These are phyloP conservation scores for Rhynchospora tenuis DNA, from an alignment of 176 grass and related monocot genomes.

Conservation along the genomic window DNA sequence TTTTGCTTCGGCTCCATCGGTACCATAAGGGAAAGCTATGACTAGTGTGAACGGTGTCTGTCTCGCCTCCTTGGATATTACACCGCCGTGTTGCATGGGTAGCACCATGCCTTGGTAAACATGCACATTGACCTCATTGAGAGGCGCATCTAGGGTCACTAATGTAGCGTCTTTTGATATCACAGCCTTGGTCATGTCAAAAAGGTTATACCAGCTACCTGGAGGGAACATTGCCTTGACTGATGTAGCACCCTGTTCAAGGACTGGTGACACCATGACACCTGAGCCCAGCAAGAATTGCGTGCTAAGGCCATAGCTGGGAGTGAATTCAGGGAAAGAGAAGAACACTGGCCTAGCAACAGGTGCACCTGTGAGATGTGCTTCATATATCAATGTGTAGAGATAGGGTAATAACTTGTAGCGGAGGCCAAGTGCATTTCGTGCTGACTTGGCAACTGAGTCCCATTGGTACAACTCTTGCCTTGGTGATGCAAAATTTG, in stretches of 20 bases:
- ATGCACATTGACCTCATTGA: constrained; percentile 83
- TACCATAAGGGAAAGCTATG: constrained; percentile 53
- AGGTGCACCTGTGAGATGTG: constrained; percentile 63
- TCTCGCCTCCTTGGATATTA: constrained; percentile 50
- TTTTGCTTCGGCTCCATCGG: constrained; percentile 38
- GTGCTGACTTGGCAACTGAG: constrained; percentile 63
- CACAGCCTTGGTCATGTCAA: constrained; percentile 61
- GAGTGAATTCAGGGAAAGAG: constrained; percentile 68
- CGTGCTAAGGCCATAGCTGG: constrained; percentile 66
- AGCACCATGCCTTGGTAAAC: constrained; percentile 66
- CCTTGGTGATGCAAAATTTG: constrained; percentile 70
- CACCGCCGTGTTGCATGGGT: constrained; percentile 76
- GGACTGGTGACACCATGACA: constrained; percentile 81
- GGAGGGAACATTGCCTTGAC: constrained; percentile 70
- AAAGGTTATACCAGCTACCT: constrained; percentile 87
- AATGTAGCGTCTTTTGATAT: constrained; percentile 24
- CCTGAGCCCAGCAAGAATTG: constrained; percentile 70
- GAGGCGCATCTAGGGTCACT: constrained; percentile 47
- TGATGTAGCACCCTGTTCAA: constrained; percentile 49
- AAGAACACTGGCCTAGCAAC: constrained; percentile 82
- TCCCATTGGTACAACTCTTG: constrained; percentile 86
- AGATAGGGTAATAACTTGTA: constrained; percentile 74
- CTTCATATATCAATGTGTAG: constrained; percentile 81
- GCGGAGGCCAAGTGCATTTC: constrained; percentile 69
- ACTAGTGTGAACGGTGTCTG: constrained; percentile 79